phyloP scores from a whole-genome alignment of 108 stramenopile genomes.

The Seminavis robusta region DNA sequence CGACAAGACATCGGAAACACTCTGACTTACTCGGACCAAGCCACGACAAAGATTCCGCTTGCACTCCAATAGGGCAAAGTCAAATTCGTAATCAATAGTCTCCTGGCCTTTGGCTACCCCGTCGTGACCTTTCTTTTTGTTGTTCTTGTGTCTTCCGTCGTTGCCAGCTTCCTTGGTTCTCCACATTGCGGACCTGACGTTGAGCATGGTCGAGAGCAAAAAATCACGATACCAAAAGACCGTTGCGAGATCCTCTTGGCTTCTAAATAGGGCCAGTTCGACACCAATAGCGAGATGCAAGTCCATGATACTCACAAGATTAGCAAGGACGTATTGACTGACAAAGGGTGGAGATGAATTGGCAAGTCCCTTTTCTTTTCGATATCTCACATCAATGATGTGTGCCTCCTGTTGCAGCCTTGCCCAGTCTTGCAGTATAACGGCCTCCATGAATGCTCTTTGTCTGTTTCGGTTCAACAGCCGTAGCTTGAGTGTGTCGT shows the following conservation, averaged over 20 bases:
- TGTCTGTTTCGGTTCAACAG: conserved; percentile 72
- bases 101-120: conserved; percentile 15
- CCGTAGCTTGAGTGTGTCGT: conserved; percentile 70
- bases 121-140: conserved; percentile 6
- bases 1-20: background rate
- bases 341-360: conserved; percentile 45
- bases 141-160: conserved; percentile 10
- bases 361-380: conserved; percentile 27
- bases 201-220: conserved; percentile 57
- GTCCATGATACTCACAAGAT: conserved; percentile 61
- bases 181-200: conserved; percentile 40
- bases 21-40: conserved; percentile 46
- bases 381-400: conserved; percentile 44
- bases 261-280: conserved; percentile 53
- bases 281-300: conserved; percentile 56
- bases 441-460: conserved; percentile 59
- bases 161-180: conserved; percentile 20
- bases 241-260: conserved; percentile 52
- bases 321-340: conserved; percentile 53
- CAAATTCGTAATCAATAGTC: conserved; percentile 65
- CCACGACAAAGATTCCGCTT: conserved; percentile 71
- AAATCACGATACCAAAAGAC: conserved; percentile 84
- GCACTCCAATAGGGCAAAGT: conserved; percentile 34
- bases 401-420: conserved; percentile 57
- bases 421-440: conserved; percentile 68